Base-by-base conservation (phyloP, 1,139 yeast species). In the Nadsonia commutata region DNA sequence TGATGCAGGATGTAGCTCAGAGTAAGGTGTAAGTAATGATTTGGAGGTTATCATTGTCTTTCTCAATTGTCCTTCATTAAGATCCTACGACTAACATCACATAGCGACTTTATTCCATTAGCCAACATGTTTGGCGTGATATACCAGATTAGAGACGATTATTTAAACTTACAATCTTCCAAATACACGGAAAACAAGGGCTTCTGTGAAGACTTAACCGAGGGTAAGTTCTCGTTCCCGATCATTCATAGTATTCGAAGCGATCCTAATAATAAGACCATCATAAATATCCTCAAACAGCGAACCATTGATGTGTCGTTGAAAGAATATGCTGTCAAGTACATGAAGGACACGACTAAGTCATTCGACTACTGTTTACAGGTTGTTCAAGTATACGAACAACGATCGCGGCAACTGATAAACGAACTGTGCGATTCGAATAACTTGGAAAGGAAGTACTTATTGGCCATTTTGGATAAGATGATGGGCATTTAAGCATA, bases 201-300 rank as follows among this genome's bases (percentile, higher is more conserved):
- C 0, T 75, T 72, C 45, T 85, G 94, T 43, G 95, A 86, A 53
- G 96, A 86, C 56, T 69, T 86, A 36, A 74, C 86, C 0, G 96
- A 86, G 58, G 96, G 96, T 0, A 88, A 86, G 60, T 73, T 81
- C 47, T 80, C 94, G 1, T 79, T 83, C 49, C 95, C 95, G 0
- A 76, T 86, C 6, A 72, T 85, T 31, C 93, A 83, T 59, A 73
- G 78, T 17, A 60, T 79, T 4, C 55, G 66, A 16, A 52, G 53
- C 18, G 64, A 62, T 40, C 52, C 59, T 5, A 48, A 54, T 13
- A 64, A 66, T 43, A 62, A 63, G 33, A 68, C 67, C 47, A 58
- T 70, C 16, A 50, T 64, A 39, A 61, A 61, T 48, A 70, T 72
- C 21, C 59, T 72, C 40, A 64, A 57, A 40, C 64, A 60, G 47